Percentiles rank a stretch among this genome's conserved stretches.
phyloP scores from a whole-genome alignment of 2,329 filamentous ascomycete species.

The Talaromyces albobiverticillius region DNA sequence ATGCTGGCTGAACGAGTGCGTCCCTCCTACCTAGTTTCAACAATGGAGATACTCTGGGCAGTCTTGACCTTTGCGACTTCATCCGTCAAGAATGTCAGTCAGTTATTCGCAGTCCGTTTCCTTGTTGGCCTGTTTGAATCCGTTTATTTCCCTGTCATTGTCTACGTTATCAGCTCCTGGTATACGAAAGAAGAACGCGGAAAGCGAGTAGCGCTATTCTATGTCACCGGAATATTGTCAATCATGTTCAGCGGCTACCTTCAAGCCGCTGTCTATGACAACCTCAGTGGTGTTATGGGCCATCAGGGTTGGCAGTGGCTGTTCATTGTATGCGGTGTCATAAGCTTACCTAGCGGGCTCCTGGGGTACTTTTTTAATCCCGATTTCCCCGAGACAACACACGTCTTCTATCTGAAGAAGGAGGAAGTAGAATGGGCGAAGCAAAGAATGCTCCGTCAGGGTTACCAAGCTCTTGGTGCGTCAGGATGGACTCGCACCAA shows the following conservation, averaged over 20 bases:
- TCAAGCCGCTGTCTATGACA: constrained; percentile 31
- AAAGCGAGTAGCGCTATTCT: constrained; percentile 31
- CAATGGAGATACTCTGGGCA: constrained; percentile 26
- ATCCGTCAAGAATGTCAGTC: constrained; percentile 28
- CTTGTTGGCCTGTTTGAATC: constrained; percentile 20
- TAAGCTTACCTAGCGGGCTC: constrained; percentile 1
- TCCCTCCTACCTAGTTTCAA: constrained; percentile 41
- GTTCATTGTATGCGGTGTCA: constrained; percentile 25
- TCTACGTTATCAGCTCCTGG: constrained; percentile 41
- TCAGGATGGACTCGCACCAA: too few relatives aligned
- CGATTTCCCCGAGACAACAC: constrained; percentile 4
- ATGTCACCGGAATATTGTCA: constrained; percentile 30
- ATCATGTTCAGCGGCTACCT: constrained; percentile 38
- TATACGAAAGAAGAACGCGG: constrained; percentile 41
- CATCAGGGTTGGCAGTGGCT: constrained; percentile 35
- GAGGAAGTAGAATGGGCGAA: too few relatives aligned
- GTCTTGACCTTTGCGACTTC: constrained; percentile 43
- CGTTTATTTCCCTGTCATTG: constrained; percentile 14
- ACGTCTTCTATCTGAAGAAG: background rate
- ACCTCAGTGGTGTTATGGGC: constrained; percentile 24
- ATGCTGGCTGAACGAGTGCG: constrained; percentile 37
- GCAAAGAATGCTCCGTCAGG: too few relatives aligned
- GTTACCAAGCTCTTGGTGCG: too few relatives aligned
- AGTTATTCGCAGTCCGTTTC: constrained; percentile 21
- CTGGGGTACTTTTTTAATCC: constrained; percentile 5